A percentile compares a stretch with the other conserved stretches of the same genome.
phyloP scores from a whole-genome alignment of 495 filamentous ascomycete genomes.

The Tirmania nivea region DNA sequence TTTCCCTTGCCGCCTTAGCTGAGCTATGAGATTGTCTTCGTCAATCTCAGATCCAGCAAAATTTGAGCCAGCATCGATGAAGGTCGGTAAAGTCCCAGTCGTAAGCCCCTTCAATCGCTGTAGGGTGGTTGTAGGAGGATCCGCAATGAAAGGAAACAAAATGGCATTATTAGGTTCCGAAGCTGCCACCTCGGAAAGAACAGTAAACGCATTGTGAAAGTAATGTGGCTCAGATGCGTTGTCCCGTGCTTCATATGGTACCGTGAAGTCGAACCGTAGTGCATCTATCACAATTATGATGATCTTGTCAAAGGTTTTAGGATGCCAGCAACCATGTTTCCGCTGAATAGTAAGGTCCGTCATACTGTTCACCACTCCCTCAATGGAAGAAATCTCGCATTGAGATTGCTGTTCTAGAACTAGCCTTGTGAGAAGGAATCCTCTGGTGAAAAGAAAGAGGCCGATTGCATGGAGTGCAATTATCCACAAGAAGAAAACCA shows the following conservation, averaged over 20 bases:
- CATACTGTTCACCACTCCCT: slow-evolving; percentile 19
- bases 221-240: slow-evolving; percentile 30
- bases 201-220: slow-evolving; percentile 71
- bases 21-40: slow-evolving; percentile 81
- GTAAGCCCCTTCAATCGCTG: slow-evolving; percentile 86
- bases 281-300: slow-evolving; percentile 85
- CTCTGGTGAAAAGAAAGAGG: slow-evolving; percentile 81
- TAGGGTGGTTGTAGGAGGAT: slow-evolving; percentile 82
- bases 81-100: slow-evolving; percentile 85
- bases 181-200: slow-evolving; percentile 62
- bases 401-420: slow-evolving; percentile 75
- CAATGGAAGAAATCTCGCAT: slow-evolving; percentile 49
- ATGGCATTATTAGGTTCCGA: slow-evolving; percentile 60
- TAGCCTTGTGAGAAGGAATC: slow-evolving; percentile 86
- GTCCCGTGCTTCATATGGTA: slow-evolving; percentile 42
- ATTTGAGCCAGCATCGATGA: slow-evolving; percentile 80
- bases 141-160: slow-evolving; percentile 85
- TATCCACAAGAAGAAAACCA: slow-evolving; percentile 30
- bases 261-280: slow-evolving; percentile 86
- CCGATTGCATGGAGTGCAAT: slow-evolving; percentile 52
- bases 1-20: slow-evolving; percentile 59
- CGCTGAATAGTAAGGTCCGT: slow-evolving; percentile 26
- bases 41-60: slow-evolving; percentile 95
- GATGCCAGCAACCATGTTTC: slow-evolving; percentile 77
- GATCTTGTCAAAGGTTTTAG: slow-evolving; percentile 74